phyloP scores from a whole-genome alignment of 2,329 filamentous ascomycete genomes.

The Hypoxylon sp. region DNA sequence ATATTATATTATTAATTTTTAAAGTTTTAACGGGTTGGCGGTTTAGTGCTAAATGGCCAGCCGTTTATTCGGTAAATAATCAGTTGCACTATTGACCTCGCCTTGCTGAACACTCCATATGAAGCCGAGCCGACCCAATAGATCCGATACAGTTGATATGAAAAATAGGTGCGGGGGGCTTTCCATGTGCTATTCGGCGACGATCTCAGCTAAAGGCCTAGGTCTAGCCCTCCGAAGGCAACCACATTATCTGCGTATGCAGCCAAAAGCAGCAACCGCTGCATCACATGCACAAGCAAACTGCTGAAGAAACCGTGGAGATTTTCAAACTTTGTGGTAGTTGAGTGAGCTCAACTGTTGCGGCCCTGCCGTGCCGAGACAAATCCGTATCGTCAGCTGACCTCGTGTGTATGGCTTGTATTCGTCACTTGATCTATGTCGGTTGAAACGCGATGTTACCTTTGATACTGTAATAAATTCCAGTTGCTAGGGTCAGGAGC shows the following conservation, averaged over 20 bases:
- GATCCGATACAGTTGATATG: neutral
- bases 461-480: neutral
- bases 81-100: neutral
- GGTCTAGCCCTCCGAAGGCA: neutral
- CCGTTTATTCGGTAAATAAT: neutral
- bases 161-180: neutral
- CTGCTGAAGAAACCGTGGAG: conserved; percentile 6
- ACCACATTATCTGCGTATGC: neutral
- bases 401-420: conserved; percentile 6
- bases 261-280: neutral
- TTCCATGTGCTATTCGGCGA: neutral
- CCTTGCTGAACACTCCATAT: neutral
- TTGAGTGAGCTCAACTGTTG: conserved; percentile 2
- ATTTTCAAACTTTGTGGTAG: neutral
- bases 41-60: too few species aligned
- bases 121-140: neutral
- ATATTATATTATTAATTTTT: too few species aligned
- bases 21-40: too few species aligned
- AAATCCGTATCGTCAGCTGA: conserved; percentile 3
- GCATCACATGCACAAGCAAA: neutral
- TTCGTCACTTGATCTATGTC: conserved; percentile 6
- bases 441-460: neutral
- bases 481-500: neutral
- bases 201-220: neutral
- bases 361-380: neutral